phyloP scores from a whole-genome alignment of 1,284 basidiomycete genomes.

The Fomitopsis schrenkii region DNA sequence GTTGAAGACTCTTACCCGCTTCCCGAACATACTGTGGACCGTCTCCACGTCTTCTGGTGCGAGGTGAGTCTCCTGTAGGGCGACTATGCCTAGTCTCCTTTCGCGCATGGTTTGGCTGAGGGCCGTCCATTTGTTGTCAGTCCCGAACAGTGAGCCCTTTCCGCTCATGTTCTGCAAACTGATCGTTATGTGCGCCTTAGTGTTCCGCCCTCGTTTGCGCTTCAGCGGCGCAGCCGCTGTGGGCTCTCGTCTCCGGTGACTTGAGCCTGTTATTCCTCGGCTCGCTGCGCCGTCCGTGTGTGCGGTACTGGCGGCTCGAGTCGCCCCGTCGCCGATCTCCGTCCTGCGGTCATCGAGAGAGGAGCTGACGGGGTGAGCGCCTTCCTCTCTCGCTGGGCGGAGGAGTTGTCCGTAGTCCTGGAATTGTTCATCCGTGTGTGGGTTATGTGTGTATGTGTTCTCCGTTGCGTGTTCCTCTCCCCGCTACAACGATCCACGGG shows the following conservation, averaged over 20 bases:
- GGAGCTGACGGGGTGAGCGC: neutral
- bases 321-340: no score
- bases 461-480: neutral
- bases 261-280: no score
- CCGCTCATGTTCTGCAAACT: neutral
- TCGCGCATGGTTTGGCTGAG: neutral
- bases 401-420: neutral
- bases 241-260: neutral
- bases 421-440: neutral
- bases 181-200: neutral
- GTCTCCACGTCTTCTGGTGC: neutral
- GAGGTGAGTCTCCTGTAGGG: neutral
- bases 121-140: neutral
- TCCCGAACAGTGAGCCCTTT: neutral
- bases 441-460: neutral
- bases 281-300: no score
- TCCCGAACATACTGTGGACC: neutral
- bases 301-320: no score
- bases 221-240: neutral
- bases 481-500: neutral
- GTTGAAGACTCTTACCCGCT: neutral
- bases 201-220: neutral
- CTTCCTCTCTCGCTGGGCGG: neutral
- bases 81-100: neutral
- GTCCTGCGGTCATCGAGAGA: neutral